phyloP scores from a whole-genome alignment of 1,284 basidiomycete species.

The Apiotrichum domesticum region DNA sequence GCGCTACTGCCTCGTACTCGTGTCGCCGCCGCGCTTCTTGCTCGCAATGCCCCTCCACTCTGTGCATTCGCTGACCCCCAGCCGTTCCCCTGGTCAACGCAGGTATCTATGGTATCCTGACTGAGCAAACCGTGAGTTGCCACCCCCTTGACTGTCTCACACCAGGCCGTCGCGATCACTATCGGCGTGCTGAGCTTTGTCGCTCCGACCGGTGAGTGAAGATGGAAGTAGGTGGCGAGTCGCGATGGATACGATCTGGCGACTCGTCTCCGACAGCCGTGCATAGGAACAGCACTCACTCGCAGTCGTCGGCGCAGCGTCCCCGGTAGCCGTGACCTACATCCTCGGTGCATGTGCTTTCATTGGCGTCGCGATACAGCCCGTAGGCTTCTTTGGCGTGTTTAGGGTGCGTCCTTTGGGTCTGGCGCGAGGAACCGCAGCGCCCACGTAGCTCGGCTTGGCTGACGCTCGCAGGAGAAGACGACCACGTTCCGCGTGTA shows the following conservation, averaged over 20 bases:
- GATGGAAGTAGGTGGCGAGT: no score
- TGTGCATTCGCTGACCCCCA: slow-evolving; percentile 11
- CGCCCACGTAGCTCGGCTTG: no score
- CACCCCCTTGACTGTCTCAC: background rate
- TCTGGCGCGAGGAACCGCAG: no score
- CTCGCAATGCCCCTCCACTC: background rate
- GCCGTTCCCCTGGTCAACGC: slow-evolving; percentile 79
- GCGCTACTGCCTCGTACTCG: background rate
- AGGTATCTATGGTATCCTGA: slow-evolving; percentile 73
- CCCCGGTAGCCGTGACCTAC: slow-evolving; percentile 65
- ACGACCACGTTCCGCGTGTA: slow-evolving; percentile 68
- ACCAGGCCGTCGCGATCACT: slow-evolving; percentile 55
- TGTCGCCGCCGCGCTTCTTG: background rate
- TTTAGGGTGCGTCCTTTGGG: slow-evolving; percentile 52
- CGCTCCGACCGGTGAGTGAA: slow-evolving; percentile 54
- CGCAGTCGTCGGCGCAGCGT: slow-evolving; percentile 74
- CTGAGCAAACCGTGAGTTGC: slow-evolving; percentile 59
- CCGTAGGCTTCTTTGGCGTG: slow-evolving; percentile 76
- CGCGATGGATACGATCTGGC: no score
- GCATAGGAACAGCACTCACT: background rate
- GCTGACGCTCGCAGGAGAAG: slow-evolving; percentile 57
- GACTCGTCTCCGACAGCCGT: no score
- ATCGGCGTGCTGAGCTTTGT: slow-evolving; percentile 69
- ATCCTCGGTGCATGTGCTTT: slow-evolving; percentile 71
- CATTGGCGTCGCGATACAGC: slow-evolving; percentile 62